These are phyloP conservation scores for Mrakia frigida DNA, from an alignment of 768 basidiomycete species.

Conservation along the genomic window DNA sequence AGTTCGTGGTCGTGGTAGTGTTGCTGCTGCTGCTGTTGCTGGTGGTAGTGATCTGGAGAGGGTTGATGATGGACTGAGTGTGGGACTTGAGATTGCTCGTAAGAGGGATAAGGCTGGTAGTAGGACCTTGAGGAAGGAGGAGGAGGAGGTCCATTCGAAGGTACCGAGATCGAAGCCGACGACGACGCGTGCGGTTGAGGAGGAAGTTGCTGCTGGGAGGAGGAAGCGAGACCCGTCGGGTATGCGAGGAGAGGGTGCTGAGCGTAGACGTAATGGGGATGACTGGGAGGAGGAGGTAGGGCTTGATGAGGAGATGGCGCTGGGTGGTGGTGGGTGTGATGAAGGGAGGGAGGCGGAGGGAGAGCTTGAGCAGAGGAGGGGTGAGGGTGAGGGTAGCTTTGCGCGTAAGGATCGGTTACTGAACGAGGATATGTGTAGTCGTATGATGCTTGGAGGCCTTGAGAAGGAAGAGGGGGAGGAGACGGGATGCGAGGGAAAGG, in stretches of 20 bases:
- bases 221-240: not conserved
- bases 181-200: slow-evolving; percentile 3
- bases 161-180: not conserved
- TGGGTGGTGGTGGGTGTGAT: not conserved
- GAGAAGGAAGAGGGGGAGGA: not conserved
- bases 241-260: slow-evolving; percentile 12
- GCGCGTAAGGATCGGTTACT: not conserved
- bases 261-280: not conserved
- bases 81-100: not conserved
- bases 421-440: not conserved
- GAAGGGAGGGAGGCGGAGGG: not conserved
- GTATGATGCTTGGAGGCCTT: not conserved
- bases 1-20: not conserved
- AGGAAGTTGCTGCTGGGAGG: not conserved
- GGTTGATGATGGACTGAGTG: not conserved
- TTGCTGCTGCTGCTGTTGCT: not conserved
- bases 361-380: not conserved
- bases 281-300: not conserved
- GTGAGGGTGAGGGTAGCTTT: not conserved
- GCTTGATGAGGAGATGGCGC: not conserved
- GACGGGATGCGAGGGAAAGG: not conserved
- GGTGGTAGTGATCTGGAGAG: not conserved
- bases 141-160: not conserved
- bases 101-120: not conserved
- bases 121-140: not conserved